Evolutionary conservation across 2,329 filamentous ascomycete species (phyloP).

Genomic region (Paraphaeosphaeria sporulosa): DNA sequence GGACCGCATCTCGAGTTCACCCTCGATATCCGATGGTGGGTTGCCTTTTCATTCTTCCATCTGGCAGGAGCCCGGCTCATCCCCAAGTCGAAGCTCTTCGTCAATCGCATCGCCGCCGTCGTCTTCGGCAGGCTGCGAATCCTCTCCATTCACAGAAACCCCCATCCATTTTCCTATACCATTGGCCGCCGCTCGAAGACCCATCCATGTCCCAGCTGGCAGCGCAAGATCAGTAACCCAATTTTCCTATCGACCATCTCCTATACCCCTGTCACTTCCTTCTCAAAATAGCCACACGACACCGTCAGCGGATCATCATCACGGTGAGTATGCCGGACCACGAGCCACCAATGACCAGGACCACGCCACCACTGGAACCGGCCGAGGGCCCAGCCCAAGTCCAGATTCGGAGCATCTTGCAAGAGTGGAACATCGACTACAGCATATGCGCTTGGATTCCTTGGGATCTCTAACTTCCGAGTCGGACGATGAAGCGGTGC

Average conservation of each 20-base stretch:
- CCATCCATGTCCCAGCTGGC: constrained; percentile 36
- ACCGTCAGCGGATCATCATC: constrained; percentile 57
- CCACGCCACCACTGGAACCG: constrained; percentile 4
- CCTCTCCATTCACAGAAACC: constrained; percentile 53
- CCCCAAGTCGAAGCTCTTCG: constrained; percentile 48
- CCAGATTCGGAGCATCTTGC: constrained; percentile 30
- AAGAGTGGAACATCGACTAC: constrained; percentile 30
- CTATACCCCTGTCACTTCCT: constrained; percentile 46
- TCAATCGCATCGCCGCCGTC: constrained; percentile 31
- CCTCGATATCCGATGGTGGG: constrained; percentile 99
- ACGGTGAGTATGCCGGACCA: constrained; percentile 57
- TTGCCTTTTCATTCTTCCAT: constrained; percentile 41
- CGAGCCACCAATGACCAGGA: constrained; percentile 24
- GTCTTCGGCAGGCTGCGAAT: constrained; percentile 38
- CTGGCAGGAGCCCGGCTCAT: constrained; percentile 54
- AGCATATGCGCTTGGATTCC: constrained; percentile 38
- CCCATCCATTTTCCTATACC: constrained; percentile 54
- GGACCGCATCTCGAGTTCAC: constrained; percentile 98
- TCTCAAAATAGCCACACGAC: constrained; percentile 29
- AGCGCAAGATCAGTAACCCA: constrained; percentile 33
- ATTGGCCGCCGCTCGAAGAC: constrained; percentile 31
- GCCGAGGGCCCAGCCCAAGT: constrained; percentile 21
- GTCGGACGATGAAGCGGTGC: constrained; percentile 46
- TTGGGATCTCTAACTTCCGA: constrained; percentile 41
- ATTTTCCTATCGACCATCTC: constrained; percentile 43